Conservation (phyloP, 768 basidiomycete species). For the Boletus subparvulus region DNA sequence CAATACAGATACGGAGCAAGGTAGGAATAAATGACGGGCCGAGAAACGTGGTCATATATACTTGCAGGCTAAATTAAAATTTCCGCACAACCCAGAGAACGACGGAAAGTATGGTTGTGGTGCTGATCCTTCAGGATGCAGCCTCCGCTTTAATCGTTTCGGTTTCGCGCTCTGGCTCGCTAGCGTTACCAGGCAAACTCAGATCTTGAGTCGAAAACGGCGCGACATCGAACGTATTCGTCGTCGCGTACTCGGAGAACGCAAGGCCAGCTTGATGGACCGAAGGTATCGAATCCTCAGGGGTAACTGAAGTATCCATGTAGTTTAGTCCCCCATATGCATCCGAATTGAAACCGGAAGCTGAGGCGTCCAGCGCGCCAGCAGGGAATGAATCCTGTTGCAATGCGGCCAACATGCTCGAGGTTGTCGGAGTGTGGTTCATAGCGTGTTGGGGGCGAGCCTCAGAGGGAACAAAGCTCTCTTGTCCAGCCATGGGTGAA, state of each 20-base stretch:
- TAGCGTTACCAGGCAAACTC: slow-evolving; percentile 52
- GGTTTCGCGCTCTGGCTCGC: slow-evolving; percentile 61
- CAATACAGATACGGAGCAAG: slow-evolving; percentile 40
- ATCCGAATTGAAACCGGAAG: slow-evolving; percentile 63
- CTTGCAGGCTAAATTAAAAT: slow-evolving; percentile 31
- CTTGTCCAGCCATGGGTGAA: slow-evolving; percentile 88
- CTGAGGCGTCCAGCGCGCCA: slow-evolving; percentile 62
- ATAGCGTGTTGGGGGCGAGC: slow-evolving; percentile 61
- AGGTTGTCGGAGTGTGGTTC: slow-evolving; percentile 82
- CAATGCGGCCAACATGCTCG: slow-evolving; percentile 87
- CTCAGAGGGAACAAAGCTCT: slow-evolving; percentile 68
- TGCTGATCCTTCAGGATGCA: slow-evolving; percentile 29
- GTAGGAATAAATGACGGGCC: slow-evolving; percentile 37
- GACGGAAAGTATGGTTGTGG: slow-evolving; percentile 21
- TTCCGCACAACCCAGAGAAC: slow-evolving; percentile 29
- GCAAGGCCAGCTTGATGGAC: slow-evolving; percentile 64
- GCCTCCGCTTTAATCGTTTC: slow-evolving; percentile 71
- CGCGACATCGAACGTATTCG: slow-evolving; percentile 67
- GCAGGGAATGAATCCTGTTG: slow-evolving; percentile 72
- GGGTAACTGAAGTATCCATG: slow-evolving; percentile 67
- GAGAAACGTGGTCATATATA: slow-evolving; percentile 35
- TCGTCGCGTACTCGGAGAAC: slow-evolving; percentile 69
- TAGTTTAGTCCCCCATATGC: slow-evolving; percentile 70
- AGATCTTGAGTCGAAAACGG: slow-evolving; percentile 69
- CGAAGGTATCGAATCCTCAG: slow-evolving; percentile 61